These are phyloP conservation scores for Gautieria morchelliformis DNA, from an alignment of 768 basidiomycete genomes.

Conservation along the genomic window DNA sequence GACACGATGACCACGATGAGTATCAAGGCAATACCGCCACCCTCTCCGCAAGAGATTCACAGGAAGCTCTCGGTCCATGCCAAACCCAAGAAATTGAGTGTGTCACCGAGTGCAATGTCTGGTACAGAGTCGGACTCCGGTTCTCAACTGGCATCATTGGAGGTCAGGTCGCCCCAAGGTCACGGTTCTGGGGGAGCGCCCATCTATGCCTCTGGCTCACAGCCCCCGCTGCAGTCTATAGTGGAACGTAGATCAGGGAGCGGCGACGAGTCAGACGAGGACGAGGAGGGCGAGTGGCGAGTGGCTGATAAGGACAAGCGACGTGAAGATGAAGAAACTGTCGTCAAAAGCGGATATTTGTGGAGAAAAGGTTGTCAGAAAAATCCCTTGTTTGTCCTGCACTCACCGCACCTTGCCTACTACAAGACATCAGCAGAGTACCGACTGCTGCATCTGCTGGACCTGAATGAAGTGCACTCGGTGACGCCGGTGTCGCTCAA, in stretches of 20 bases:
- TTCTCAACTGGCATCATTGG: conserved; percentile 40
- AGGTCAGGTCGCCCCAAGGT: conserved; percentile 27
- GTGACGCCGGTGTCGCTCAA: conserved; percentile 84
- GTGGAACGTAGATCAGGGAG: conserved; percentile 63
- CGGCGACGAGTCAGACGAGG: conserved; percentile 59
- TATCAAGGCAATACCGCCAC: conserved; percentile 40
- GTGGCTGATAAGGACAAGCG: conserved; percentile 37
- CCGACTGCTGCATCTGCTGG: conserved; percentile 78
- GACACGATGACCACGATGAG: conserved; percentile 12
- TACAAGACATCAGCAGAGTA: conserved; percentile 97
- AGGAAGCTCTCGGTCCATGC: conserved; percentile 74
- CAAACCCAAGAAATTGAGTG: conserved; percentile 25
- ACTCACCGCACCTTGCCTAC: conserved; percentile 86
- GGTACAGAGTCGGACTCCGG: conserved; percentile 86
- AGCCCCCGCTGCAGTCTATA: conserved; percentile 62
- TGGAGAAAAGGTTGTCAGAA: conserved; percentile 99
- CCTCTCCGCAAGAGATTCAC: conserved; percentile 78
- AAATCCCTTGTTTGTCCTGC: conserved; percentile 95
- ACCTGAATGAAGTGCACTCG: conserved; percentile 81
- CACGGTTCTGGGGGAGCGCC: conserved; percentile 18
- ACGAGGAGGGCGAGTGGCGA: conserved; percentile 43
- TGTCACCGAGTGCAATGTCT: conserved; percentile 30
- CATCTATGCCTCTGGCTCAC: conserved; percentile 24
- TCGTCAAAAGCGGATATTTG: conserved; percentile 87
- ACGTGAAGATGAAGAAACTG: conserved; percentile 48